Evolutionary conservation across 106 monocot species (phyloP).

Genomic region (Dioscorea zingiberensis): DNA sequence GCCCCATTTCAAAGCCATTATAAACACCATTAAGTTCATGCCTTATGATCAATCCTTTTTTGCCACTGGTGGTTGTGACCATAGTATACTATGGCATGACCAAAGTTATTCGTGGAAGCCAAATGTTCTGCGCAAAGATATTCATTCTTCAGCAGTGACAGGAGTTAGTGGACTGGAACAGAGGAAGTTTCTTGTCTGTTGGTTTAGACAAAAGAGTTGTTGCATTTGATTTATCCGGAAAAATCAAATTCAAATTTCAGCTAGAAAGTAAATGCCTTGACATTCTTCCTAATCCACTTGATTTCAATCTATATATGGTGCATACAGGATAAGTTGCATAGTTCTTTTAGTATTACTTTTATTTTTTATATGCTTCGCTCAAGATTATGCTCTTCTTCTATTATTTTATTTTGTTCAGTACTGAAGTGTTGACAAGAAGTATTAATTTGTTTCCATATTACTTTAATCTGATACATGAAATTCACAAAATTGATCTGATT

Average conservation of each 20-base stretch:
- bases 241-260: slow-evolving; percentile 61
- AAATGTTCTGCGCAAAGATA: slow-evolving; percentile 40
- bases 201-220: slow-evolving; percentile 87
- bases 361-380: too few relatives aligned
- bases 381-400: too few relatives aligned
- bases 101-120: slow-evolving; percentile 60
- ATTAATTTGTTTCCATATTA: too few relatives aligned
- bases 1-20: slow-evolving; percentile 77
- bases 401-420: too few relatives aligned
- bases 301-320: slow-evolving; percentile 89
- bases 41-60: slow-evolving; percentile 69
- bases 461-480: too few relatives aligned
- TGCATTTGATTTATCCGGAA: slow-evolving; percentile 57
- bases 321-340: slow-evolving; percentile 59
- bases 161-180: slow-evolving; percentile 74
- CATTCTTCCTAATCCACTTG: slow-evolving; percentile 66
- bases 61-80: slow-evolving; percentile 80
- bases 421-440: too few relatives aligned
- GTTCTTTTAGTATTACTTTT: too few relatives aligned
- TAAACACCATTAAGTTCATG: slow-evolving; percentile 75
- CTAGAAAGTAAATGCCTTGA: slow-evolving; percentile 88
- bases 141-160: slow-evolving; percentile 88
- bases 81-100: slow-evolving; percentile 73
- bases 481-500: too few relatives aligned
- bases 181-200: slow-evolving; percentile 69